Conservation (phyloP, 2,329 filamentous ascomycete genomes). For the Stagonosporopsis chrysanthemi region DNA sequence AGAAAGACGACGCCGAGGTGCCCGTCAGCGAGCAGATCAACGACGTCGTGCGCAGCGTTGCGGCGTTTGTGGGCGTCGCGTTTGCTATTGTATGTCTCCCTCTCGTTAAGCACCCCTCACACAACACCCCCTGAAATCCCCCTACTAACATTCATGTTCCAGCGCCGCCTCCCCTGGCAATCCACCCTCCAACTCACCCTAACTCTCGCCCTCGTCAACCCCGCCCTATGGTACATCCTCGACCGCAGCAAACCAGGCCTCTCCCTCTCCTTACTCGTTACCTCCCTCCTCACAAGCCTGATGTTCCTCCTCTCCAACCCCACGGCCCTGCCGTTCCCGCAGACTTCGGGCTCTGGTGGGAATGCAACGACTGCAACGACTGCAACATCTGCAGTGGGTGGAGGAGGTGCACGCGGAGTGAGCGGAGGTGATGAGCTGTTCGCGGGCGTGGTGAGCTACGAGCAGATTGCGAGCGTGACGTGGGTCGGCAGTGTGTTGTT, state of each 20-base stretch:
- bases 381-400: too few relatives aligned
- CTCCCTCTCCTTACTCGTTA: conserved; percentile 76
- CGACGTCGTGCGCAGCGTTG: conserved; percentile 71
- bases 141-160: conserved; percentile 3
- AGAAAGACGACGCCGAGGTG: conserved; percentile 43
- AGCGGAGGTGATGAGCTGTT: conserved; percentile 40
- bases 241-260: conserved; percentile 89
- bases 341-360: conserved; percentile 20
- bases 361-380: too few relatives aligned
- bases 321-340: conserved; percentile 70
- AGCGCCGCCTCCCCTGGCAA: conserved; percentile 92
- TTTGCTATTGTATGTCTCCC: conserved; percentile 77
- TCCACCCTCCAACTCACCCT: conserved; percentile 93
- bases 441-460: conserved; percentile 66
- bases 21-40: conserved; percentile 73
- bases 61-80: conserved; percentile 75
- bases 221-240: conserved; percentile 93
- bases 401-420: too few relatives aligned
- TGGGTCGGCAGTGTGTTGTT: conserved; percentile 96
- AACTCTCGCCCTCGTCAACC: conserved; percentile 88
- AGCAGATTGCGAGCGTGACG: conserved; percentile 74
- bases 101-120: not conserved
- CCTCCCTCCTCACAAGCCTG: conserved; percentile 74
- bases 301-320: conserved; percentile 80
- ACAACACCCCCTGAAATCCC: not conserved